Evolutionary conservation across 2,329 filamentous ascomycete species (phyloP).

Genomic region (Hypoxylon sp.): DNA sequence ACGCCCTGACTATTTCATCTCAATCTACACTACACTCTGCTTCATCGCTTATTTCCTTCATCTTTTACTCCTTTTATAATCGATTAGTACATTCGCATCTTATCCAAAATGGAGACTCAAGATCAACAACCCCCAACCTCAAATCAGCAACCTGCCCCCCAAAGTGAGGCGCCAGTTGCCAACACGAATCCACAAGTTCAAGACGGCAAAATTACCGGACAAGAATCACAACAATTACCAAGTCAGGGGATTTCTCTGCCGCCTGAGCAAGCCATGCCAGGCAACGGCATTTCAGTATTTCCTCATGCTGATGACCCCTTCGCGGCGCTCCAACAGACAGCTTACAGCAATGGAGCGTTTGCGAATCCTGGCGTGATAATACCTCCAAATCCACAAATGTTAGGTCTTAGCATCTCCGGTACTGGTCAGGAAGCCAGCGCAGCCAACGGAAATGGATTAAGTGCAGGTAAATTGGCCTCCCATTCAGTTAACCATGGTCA

Average conservation of each 20-base stretch:
- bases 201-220: conserved; percentile 22
- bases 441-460: conserved; percentile 49
- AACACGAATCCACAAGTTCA: conserved; percentile 19
- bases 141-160: conserved; percentile 16
- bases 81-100: not conserved
- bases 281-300: conserved; percentile 32
- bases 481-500: not conserved
- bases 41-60: not conserved
- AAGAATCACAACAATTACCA: conserved; percentile 26
- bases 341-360: conserved; percentile 42
- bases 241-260: conserved; percentile 21
- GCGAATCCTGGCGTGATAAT: conserved; percentile 36
- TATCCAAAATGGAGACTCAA: conserved; percentile 36
- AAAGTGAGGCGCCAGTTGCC: conserved; percentile 21
- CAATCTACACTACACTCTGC: not conserved
- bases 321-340: conserved; percentile 28
- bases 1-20: conserved; percentile 1
- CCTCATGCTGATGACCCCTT: conserved; percentile 38
- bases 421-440: conserved; percentile 37
- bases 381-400: conserved; percentile 34
- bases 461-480: conserved; percentile 51
- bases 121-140: conserved; percentile 29
- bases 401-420: conserved; percentile 24
- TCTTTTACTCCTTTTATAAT: not conserved
- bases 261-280: conserved; percentile 25